Evolutionary conservation across 2,329 filamentous ascomycete genomes (phyloP).

Genomic region (Dryadomyces quercus-mongolicae): DNA sequence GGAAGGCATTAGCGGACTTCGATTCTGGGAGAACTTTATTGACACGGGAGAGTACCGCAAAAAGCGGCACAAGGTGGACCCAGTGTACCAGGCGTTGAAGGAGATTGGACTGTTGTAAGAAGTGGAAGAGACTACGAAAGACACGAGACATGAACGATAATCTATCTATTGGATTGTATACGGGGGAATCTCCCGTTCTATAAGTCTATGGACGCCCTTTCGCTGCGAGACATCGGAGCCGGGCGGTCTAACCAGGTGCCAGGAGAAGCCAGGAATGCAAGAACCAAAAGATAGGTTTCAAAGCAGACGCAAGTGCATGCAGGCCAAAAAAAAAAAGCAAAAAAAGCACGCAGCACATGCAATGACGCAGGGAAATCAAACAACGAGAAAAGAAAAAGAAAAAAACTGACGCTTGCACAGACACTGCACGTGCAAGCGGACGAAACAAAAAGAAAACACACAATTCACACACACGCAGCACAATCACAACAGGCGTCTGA

Average conservation of each 20-base stretch:
- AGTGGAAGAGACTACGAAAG: too few species aligned
- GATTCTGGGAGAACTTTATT: slow-evolving; percentile 82
- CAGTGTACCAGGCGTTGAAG: slow-evolving; percentile 29
- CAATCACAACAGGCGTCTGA: neutral
- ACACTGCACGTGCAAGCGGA: neutral
- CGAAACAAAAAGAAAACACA: neutral
- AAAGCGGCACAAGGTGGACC: slow-evolving; percentile 24
- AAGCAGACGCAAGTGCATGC: neutral
- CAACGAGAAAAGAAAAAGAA: neutral
- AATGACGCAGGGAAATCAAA: neutral
- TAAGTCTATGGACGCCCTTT: neutral
- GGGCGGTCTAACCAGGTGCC: too few species aligned
- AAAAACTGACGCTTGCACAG: neutral
- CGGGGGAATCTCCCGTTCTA: too few species aligned
- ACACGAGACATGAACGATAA: neutral
- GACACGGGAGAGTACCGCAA: slow-evolving; percentile 28
- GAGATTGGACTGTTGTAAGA: slow-evolving; percentile 26
- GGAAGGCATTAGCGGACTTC: slow-evolving; percentile 78
- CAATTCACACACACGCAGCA: neutral
- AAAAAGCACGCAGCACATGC: neutral
- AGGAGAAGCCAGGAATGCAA: neutral
- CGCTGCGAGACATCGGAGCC: neutral
- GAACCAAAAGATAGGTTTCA: neutral
- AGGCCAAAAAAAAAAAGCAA: neutral
- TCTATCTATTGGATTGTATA: neutral